Conservation (phyloP, 305 asterid genomes). For the Monarda citriodora region DNA sequence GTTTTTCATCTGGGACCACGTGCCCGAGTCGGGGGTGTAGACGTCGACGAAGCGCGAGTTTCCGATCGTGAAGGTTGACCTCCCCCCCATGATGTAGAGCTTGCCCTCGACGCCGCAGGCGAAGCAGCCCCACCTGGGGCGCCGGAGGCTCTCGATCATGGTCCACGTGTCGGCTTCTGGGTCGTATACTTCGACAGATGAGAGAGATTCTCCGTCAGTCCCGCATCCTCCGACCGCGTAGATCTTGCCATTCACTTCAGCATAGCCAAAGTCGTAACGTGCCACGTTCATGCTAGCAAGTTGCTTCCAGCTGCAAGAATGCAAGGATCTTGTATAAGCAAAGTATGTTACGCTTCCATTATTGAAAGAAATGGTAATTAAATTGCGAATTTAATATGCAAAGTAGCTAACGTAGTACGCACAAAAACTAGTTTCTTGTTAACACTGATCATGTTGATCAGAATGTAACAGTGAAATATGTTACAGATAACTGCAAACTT, state of each 20-base stretch:
- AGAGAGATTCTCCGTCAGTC: slow-evolving; percentile 55
- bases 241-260: slow-evolving; percentile 70
- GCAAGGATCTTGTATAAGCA: background rate
- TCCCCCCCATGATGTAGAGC: slow-evolving; percentile 85
- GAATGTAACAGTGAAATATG: too few relatives aligned
- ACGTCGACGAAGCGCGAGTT: slow-evolving; percentile 70
- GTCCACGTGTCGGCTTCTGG: slow-evolving; percentile 65
- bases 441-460: background rate
- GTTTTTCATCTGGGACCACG: slow-evolving; percentile 72
- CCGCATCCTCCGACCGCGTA: slow-evolving; percentile 81
- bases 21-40: slow-evolving; percentile 46
- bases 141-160: slow-evolving; percentile 59
- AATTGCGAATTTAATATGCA: background rate
- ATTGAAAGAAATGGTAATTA: background rate
- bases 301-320: slow-evolving; percentile 71
- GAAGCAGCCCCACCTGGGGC: slow-evolving; percentile 88
- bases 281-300: slow-evolving; percentile 73
- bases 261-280: slow-evolving; percentile 85
- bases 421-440: slow-evolving; percentile 2
- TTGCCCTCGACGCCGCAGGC: slow-evolving; percentile 79
- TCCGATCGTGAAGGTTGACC: slow-evolving; percentile 86
- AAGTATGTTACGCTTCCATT: slow-evolving; percentile 7
- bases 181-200: slow-evolving; percentile 76
- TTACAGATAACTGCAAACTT: background rate
- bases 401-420: background rate